These are phyloP conservation scores for Xerocomus brunneocitrinus DNA, from an alignment of 768 basidiomycete genomes.

Conservation along the genomic window DNA sequence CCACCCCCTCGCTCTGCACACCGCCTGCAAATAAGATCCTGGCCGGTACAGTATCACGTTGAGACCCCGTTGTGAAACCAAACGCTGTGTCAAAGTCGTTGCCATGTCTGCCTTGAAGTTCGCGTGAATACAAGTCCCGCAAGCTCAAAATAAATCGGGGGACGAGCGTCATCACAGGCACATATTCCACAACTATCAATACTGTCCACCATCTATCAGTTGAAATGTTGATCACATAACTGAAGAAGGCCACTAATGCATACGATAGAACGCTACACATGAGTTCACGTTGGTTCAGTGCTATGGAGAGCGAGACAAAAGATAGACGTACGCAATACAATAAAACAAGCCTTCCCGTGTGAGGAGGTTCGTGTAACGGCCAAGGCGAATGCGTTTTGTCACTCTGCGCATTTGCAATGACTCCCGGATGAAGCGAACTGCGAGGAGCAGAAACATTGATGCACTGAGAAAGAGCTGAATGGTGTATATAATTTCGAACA, in stretches of 20 bases:
- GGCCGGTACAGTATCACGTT: neutral
- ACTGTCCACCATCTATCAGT: too few relatives aligned
- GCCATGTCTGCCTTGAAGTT: neutral
- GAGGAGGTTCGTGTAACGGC: neutral
- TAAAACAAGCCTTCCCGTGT: neutral
- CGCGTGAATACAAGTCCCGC: neutral
- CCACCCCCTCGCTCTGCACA: too few relatives aligned
- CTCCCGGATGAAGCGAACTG: neutral
- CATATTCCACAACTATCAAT: neutral
- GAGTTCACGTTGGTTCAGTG: neutral
- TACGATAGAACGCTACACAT: too few relatives aligned
- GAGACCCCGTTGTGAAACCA: neutral
- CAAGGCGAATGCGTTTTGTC: neutral
- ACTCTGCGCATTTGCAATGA: neutral
- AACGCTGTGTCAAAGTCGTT: neutral
- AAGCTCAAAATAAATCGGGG: neutral
- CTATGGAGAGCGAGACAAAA: neutral
- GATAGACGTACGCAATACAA: neutral
- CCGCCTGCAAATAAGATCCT: neutral
- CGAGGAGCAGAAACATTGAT: neutral
- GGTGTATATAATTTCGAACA: neutral
- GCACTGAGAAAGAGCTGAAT: neutral
- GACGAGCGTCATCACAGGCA: neutral
- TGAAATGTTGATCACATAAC: too few relatives aligned
- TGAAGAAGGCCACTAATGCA: too few relatives aligned